Conservation (phyloP, 1,284 basidiomycete species). For the Exobasidium cylindrosporum region DNA sequence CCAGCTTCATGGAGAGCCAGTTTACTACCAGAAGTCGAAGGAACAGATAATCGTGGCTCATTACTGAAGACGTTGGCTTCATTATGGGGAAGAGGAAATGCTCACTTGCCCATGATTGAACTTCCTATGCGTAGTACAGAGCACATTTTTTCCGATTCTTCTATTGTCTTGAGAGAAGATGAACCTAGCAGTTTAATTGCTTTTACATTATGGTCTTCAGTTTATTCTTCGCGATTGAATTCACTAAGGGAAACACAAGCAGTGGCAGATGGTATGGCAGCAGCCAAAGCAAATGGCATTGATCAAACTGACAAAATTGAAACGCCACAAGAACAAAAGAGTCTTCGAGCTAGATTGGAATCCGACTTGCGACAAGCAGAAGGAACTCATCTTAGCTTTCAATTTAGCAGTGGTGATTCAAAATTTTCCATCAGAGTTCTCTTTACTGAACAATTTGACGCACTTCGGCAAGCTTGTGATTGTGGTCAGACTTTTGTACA, state of each 20-base stretch:
- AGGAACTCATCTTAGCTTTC: slow-evolving; percentile 51
- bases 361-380: slow-evolving; percentile 37
- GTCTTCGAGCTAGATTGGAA: slow-evolving; percentile 21
- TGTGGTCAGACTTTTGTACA: slow-evolving; percentile 92
- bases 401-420: slow-evolving; percentile 65
- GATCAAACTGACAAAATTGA: slow-evolving; percentile 14
- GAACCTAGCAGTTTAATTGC: slow-evolving; percentile 98
- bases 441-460: slow-evolving; percentile 96
- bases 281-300: background rate
- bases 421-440: slow-evolving; percentile 89
- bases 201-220: slow-evolving; percentile 82
- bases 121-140: slow-evolving; percentile 59
- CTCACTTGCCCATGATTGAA: slow-evolving; percentile 58
- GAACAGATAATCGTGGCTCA: slow-evolving; percentile 67
- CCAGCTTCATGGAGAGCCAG: slow-evolving; percentile 11
- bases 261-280: background rate
- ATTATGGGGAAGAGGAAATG: slow-evolving; percentile 62
- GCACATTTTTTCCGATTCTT: slow-evolving; percentile 83
- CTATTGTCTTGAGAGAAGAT: slow-evolving; percentile 91
- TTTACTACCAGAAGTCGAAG: slow-evolving; percentile 56
- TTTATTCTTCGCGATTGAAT: slow-evolving; percentile 62
- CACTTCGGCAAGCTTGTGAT: slow-evolving; percentile 82
- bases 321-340: slow-evolving; percentile 15
- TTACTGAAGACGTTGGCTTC: slow-evolving; percentile 82
- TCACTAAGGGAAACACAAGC: slow-evolving; percentile 22